Conservation (phyloP, 2,329 filamentous ascomycete species). For the Aspergillus luchuensis region DNA sequence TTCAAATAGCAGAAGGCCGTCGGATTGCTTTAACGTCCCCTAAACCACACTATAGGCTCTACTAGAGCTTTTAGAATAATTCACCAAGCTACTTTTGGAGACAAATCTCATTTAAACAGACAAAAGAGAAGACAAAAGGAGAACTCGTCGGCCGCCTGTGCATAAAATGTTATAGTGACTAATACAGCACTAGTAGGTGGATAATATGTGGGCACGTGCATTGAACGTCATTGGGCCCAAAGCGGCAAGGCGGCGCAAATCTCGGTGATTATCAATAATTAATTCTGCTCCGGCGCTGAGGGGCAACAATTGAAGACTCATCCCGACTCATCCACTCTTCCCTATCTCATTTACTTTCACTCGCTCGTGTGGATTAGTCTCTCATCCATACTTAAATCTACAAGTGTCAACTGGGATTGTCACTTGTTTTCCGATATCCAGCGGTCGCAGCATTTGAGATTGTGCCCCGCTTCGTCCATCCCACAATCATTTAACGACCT, state of each 20-base stretch:
- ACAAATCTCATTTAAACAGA: too few relatives aligned
- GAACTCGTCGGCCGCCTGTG: neutral
- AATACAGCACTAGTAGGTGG: neutral
- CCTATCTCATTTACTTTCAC: too few relatives aligned
- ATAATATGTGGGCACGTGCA: neutral
- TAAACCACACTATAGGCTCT: too few relatives aligned
- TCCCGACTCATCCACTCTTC: neutral
- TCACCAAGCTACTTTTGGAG: too few relatives aligned
- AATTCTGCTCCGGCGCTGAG: neutral
- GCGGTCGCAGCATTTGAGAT: neutral
- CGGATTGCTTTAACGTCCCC: too few relatives aligned
- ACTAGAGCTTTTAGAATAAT: too few relatives aligned
- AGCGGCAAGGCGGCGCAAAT: neutral
- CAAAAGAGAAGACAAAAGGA: too few relatives aligned
- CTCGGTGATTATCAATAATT: neutral
- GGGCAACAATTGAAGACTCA: neutral
- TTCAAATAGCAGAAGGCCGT: too few relatives aligned
- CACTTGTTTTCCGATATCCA: neutral
- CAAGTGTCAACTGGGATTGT: neutral
- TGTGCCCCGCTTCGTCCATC: slow-evolving; percentile 34
- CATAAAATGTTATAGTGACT: neutral
- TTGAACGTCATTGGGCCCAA: neutral
- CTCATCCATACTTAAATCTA: too few relatives aligned
- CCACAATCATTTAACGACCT: slow-evolving; percentile 24
- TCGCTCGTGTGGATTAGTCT: neutral